phyloP scores from a whole-genome alignment of 768 basidiomycete species.

The Hypholoma fasciculare region DNA sequence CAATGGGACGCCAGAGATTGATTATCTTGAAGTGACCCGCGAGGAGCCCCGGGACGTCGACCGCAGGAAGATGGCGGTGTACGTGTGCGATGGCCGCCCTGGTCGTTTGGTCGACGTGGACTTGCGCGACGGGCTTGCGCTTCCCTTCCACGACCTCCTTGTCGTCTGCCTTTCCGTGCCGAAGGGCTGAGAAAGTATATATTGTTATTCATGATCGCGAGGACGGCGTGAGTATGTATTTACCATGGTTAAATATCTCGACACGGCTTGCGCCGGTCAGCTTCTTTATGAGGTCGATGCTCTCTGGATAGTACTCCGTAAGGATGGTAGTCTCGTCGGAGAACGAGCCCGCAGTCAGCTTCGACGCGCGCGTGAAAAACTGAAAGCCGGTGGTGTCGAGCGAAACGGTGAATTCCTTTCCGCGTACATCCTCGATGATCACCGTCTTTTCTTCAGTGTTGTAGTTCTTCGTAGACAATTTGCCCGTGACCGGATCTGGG shows the following conservation, averaged over 20 bases:
- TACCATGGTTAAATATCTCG: slow-evolving; percentile 64
- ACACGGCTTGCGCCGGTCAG: slow-evolving; percentile 60
- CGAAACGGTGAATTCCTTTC: slow-evolving; percentile 42
- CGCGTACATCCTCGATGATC: slow-evolving; percentile 53
- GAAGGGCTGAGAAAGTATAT: slow-evolving; percentile 33
- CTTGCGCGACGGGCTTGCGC: slow-evolving; percentile 46
- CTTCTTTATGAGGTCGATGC: slow-evolving; percentile 55
- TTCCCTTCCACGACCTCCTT: slow-evolving; percentile 30
- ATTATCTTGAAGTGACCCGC: slow-evolving; percentile 57
- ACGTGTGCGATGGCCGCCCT: slow-evolving; percentile 47
- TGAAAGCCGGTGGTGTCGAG: slow-evolving; percentile 57
- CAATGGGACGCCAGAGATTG: slow-evolving; percentile 63
- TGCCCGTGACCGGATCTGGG: too few relatives aligned
- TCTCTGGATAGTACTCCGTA: slow-evolving; percentile 61
- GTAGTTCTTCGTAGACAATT: not conserved
- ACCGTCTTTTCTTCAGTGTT: slow-evolving; percentile 25
- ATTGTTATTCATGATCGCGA: not conserved
- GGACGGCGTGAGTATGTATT: slow-evolving; percentile 25
- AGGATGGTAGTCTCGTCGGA: slow-evolving; percentile 49
- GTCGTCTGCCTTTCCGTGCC: slow-evolving; percentile 40
- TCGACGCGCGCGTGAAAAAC: slow-evolving; percentile 36
- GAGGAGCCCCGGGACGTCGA: slow-evolving; percentile 44
- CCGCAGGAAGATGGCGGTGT: slow-evolving; percentile 47
- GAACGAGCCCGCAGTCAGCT: slow-evolving; percentile 42
- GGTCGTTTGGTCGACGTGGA: slow-evolving; percentile 55